These are phyloP conservation scores for Manihot esculenta DNA, from an alignment of 441 rosid genomes.

Conservation along the genomic window DNA sequence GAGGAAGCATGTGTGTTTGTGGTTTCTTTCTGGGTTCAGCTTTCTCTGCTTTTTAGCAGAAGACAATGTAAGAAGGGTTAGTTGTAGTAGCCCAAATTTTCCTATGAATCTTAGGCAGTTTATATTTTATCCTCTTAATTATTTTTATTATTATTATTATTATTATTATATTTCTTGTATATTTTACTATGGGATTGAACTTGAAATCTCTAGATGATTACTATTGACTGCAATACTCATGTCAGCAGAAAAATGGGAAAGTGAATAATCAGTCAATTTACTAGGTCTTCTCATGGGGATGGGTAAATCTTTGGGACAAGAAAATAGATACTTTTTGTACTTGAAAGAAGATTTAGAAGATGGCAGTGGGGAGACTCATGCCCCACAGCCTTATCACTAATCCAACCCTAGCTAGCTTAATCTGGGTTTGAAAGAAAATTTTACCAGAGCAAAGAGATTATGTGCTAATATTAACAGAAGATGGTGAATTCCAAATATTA, in stretches of 20 bases:
- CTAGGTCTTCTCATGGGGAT: not conserved
- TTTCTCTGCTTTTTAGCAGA: constrained; percentile 33
- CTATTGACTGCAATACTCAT: constrained; percentile 13
- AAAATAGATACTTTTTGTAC: constrained; percentile 19
- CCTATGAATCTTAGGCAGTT: constrained; percentile 23
- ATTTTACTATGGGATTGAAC: no score
- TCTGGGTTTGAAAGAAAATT: not conserved
- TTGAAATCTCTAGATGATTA: no score
- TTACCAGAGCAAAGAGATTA: not conserved
- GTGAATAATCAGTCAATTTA: constrained; percentile 20
- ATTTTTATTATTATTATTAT: not conserved
- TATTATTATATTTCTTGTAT: not conserved
- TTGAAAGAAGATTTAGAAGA: constrained; percentile 18
- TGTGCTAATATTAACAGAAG: not conserved
- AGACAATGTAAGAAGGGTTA: constrained; percentile 25
- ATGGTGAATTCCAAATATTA: no score
- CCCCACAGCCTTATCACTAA: constrained; percentile 13
- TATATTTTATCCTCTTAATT: not conserved
- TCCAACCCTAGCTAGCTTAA: constrained; percentile 11
- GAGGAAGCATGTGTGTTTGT: constrained; percentile 26
- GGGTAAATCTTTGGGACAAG: constrained; percentile 8
- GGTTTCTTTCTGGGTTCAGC: constrained; percentile 24
- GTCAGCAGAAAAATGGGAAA: constrained; percentile 17
- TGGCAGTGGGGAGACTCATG: constrained; percentile 13
- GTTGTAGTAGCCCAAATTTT: constrained; percentile 31